Conservation (phyloP, 768 basidiomycete genomes). For the Sporobolomyces roseus region DNA sequence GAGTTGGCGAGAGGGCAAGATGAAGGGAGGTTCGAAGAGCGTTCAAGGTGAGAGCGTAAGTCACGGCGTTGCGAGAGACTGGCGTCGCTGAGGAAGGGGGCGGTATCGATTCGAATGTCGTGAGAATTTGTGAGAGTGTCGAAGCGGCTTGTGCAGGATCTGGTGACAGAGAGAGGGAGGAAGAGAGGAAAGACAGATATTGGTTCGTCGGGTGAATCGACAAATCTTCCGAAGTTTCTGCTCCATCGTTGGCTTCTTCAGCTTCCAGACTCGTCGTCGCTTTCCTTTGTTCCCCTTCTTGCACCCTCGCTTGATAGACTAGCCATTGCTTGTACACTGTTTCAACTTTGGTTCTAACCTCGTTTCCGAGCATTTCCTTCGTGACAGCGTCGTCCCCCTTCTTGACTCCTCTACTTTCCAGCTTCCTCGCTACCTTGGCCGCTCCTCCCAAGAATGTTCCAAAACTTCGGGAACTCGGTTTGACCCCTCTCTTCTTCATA, state of each 20-base stretch:
- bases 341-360: slow-evolving; percentile 19
- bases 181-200: slow-evolving; percentile 32
- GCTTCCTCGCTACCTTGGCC: slow-evolving; percentile 9
- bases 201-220: slow-evolving; percentile 23
- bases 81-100: neutral
- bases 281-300: neutral
- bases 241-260: neutral
- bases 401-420: slow-evolving; percentile 1
- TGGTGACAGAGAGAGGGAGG: neutral
- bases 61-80: slow-evolving; percentile 6
- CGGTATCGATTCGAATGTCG: slow-evolving; percentile 22
- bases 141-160: neutral
- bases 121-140: slow-evolving; percentile 8
- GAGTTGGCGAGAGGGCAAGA: neutral
- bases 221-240: slow-evolving; percentile 18
- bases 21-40: slow-evolving; percentile 14
- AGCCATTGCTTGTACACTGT: slow-evolving; percentile 37
- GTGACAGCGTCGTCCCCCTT: neutral
- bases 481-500: slow-evolving; percentile 37
- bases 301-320: neutral
- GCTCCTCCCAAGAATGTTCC: slow-evolving; percentile 31
- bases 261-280: neutral
- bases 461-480: slow-evolving; percentile 27
- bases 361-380: slow-evolving; percentile 5
- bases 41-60: slow-evolving; percentile 26